Evolutionary conservation across 495 filamentous ascomycete species (phyloP).

Genomic region (Pseudoneurospora amorphoporcata): DNA sequence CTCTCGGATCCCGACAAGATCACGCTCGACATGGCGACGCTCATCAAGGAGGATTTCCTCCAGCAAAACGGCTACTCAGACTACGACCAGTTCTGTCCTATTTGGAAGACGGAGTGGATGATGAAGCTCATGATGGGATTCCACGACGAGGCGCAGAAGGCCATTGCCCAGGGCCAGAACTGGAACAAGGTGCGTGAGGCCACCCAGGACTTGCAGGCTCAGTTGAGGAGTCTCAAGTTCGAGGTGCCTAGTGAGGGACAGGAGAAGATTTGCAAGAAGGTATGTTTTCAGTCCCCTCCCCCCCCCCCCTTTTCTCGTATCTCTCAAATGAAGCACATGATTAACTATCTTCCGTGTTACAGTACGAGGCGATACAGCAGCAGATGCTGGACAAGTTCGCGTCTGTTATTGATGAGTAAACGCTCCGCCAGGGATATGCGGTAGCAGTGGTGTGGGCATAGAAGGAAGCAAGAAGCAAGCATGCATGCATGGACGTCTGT

Average conservation of each 20-base stretch:
- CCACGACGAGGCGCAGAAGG: constrained; percentile 96
- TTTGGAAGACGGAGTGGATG: constrained; percentile 99
- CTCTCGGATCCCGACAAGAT: constrained; percentile 98
- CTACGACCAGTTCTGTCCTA: constrained; percentile 96
- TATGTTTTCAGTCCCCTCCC: constrained; percentile 22
- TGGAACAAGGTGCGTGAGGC: constrained; percentile 90
- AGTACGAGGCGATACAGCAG: constrained; percentile 89
- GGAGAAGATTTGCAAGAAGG: constrained; percentile 67
- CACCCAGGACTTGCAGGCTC: constrained; percentile 72
- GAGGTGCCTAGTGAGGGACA: constrained; percentile 75
- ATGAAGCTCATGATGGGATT: constrained; percentile 99
- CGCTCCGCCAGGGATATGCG: neutral
- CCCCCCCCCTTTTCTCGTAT: neutral
- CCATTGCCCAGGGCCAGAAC: constrained; percentile 73
- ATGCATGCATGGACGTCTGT: neutral
- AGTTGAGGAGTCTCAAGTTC: constrained; percentile 90
- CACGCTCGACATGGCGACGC: constrained; percentile 79
- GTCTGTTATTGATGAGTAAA: constrained; percentile 82
- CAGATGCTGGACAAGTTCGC: constrained; percentile 94
- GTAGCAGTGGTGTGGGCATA: neutral
- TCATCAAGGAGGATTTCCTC: constrained; percentile 97
- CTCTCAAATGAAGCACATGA: constrained; percentile 5
- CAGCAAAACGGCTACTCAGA: constrained; percentile 99
- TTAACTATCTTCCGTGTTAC: constrained; percentile 1
- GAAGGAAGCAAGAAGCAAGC: neutral